phyloP scores from a whole-genome alignment of 208 protist genomes.

The Acanthamoeba lenticulata region DNA sequence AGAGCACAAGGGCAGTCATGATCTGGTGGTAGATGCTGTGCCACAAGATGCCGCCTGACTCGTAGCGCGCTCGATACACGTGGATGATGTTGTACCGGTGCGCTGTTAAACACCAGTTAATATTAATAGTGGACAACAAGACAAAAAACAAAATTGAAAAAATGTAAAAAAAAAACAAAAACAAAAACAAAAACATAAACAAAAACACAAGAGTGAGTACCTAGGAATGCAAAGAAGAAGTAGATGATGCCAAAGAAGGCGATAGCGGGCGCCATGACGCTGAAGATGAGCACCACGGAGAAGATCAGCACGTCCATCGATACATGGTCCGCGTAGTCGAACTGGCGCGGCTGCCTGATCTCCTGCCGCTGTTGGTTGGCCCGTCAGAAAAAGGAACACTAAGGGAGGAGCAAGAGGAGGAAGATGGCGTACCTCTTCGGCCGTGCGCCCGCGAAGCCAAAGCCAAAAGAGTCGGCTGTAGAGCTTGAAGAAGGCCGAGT shows the following conservation, averaged over 20 bases:
- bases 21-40: conserved; percentile 26
- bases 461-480: background rate
- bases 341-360: background rate
- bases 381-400: background rate
- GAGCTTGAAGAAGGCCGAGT: background rate
- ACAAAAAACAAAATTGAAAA: no score
- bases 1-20: conserved; percentile 19
- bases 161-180: no score
- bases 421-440: background rate
- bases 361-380: background rate
- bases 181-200: background rate
- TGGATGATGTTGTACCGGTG: conserved; percentile 66
- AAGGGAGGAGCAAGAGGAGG: background rate
- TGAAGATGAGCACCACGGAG: conserved; percentile 34
- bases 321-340: conserved; percentile 34
- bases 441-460: background rate
- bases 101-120: background rate
- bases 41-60: conserved; percentile 27
- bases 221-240: conserved; percentile 13
- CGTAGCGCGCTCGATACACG: background rate
- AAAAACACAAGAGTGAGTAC: background rate
- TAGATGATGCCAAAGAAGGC: conserved; percentile 51
- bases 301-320: conserved; percentile 46
- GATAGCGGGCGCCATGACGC: conserved; percentile 34
- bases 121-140: no score